Evolutionary conservation across 1,139 yeast genomes (phyloP), one percentile per base, ranked within the genome.

Genomic region (Blastobotrys indianensis): DNA sequence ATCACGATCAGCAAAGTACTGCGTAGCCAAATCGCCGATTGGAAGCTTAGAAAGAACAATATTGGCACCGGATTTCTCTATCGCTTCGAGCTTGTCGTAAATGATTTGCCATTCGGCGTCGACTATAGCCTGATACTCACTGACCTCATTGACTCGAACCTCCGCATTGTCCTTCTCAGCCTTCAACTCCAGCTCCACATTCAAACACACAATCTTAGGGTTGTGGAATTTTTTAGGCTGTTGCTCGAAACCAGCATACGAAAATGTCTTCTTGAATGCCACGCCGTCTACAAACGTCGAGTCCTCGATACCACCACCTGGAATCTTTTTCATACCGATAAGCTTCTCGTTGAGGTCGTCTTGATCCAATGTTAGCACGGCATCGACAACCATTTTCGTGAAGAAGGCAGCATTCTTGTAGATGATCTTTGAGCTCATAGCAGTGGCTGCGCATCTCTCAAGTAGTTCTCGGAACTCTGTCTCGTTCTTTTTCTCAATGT

Each of bases 151-250:
- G 44, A 92, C 94, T 58, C 98, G 79, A 30, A 92, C 97, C 72
- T 92, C 99, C n/a, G 99, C 99, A 64, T 92, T 92, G 66, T 92
- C 99, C 71, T 87, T 90, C 69, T 92, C 99, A 1, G 98, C 97
- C 71, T 92, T 92, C 62, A 92, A 78, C 70, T 92, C 99, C 55
- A 92, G 75, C 66, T 92, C 99, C 34, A 94, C 92, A 63, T 94
- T 92, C 60, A 92, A 74, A 58, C 82, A 80, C 48, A 92, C 72
- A 55, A 94, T 81, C 66, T 83, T 86, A 41, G 99, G 96, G 64
- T 85, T 72, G 12, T 62, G 60, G 63, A 94, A 87, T 47, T 67
- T 70, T 67, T 92, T 92, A 43, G 98, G 99, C 68, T 94, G 98
- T 71, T 92, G 99, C 68, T 92, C 99, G 66, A 92, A 92, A 9